phyloP scores from a whole-genome alignment of 2,329 filamentous ascomycete species.

The Aaosphaeria arxii region DNA sequence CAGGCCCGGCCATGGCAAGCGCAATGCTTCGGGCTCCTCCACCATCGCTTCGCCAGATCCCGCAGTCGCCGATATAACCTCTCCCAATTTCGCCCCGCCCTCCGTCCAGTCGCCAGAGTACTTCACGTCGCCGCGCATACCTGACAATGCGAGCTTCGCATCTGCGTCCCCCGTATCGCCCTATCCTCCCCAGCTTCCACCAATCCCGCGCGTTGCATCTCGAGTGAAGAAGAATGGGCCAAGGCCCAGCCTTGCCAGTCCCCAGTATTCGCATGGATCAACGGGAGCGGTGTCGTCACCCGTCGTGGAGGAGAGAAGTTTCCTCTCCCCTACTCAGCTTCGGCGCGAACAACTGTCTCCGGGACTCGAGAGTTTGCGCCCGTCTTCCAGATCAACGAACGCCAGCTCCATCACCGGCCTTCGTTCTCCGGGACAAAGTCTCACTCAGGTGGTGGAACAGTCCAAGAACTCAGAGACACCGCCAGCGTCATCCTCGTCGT shows the following conservation, averaged over 20 bases:
- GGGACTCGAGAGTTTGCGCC: conserved; percentile 15
- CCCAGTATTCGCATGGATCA: conserved; percentile 9
- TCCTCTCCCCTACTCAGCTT: conserved; percentile 17
- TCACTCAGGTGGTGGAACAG: conserved; percentile 19
- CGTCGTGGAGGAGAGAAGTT: conserved; percentile 10
- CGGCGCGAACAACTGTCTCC: conserved; percentile 17
- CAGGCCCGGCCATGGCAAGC: conserved; percentile 36
- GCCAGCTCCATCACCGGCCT: conserved; percentile 29
- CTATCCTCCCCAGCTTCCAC: conserved; percentile 37
- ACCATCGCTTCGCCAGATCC: conserved; percentile 32
- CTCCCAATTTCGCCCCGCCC: conserved; percentile 21
- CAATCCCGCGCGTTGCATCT: conserved; percentile 38
- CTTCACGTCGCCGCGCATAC: conserved; percentile 27
- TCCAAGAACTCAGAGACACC: conserved; percentile 12
- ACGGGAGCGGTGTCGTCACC: conserved; percentile 5
- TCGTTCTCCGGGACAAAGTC: conserved; percentile 22
- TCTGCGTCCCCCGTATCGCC: conserved; percentile 37
- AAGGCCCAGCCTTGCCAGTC: conserved; percentile 8
- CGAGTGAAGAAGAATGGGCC: conserved; percentile 21
- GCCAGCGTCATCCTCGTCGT: conserved; percentile 15
- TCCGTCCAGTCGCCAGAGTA: conserved; percentile 24
- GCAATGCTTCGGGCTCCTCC: conserved; percentile 33
- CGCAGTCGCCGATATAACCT: conserved; percentile 18
- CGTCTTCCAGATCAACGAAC: conserved; percentile 15
- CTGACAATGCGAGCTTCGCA: conserved; percentile 25